Conservation (phyloP, 148 eudicot species). For the Vaccinium vitisidaea region DNA sequence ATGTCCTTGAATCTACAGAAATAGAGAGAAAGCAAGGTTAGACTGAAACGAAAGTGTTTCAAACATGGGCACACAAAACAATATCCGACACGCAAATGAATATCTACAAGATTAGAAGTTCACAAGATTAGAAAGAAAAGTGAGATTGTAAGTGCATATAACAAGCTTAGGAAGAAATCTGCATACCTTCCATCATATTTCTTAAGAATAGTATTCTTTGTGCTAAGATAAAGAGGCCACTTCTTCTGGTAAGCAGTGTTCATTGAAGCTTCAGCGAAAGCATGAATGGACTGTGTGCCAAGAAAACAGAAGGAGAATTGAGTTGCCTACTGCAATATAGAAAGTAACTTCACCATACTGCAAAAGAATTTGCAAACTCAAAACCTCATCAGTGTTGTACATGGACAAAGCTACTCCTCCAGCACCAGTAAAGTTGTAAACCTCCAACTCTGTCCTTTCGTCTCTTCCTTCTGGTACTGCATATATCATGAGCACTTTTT, state of each 20-base stretch:
- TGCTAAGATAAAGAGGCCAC: conserved; percentile 88
- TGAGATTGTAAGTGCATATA: background rate
- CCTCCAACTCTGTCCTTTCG: conserved; percentile 60
- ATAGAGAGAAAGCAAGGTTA: background rate
- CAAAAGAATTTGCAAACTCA: background rate
- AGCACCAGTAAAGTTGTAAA: conserved; percentile 56
- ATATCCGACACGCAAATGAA: background rate
- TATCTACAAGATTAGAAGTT: background rate
- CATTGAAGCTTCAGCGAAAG: conserved; percentile 85
- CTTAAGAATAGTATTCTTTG: conserved; percentile 79
- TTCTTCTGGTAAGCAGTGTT: conserved; percentile 59
- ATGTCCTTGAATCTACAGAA: conserved; percentile 69
- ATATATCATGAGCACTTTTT: conserved; percentile 13
- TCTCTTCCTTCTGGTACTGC: conserved; percentile 69
- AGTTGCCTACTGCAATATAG: background rate
- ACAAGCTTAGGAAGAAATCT: conserved; percentile 10
- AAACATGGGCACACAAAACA: background rate
- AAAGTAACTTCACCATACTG: background rate
- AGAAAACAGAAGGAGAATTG: background rate
- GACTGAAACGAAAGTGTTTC: background rate
- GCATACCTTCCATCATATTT: conserved; percentile 78
- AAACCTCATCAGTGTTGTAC: conserved; percentile 84
- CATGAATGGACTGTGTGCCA: conserved; percentile 51
- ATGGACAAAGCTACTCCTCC: conserved; percentile 74
- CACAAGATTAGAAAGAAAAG: background rate